Evolutionary conservation across 176 grass and related monocot genomes (phyloP), one percentile per base, ranked within the genome.

Genomic region (Alloteropsis semialata): DNA sequence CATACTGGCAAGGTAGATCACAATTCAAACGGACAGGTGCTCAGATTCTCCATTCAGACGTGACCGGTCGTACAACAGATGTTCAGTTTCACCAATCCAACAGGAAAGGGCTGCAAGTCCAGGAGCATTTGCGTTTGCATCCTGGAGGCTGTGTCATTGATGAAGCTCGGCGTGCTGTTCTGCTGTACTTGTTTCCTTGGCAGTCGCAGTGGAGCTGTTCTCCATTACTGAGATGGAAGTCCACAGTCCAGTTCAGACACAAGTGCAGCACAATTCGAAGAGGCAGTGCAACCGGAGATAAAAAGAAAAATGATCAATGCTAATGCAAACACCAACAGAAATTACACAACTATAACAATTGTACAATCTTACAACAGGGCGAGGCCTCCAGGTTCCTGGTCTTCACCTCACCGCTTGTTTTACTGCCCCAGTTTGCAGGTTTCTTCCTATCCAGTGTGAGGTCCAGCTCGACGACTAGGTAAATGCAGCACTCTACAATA

Each of bases 331-430:
- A 24, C 54, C 53, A 69, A 48, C 29, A 73, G 34, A 61, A 85
- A 80, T 69, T 84, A 75, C 62, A 65, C 21, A 57, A 45, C 69
- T 68, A 66, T 74, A 61, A 28, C 49, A 61, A 90, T 87, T 87
- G 62, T 83, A 87, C 84, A 90, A 79, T 80, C 75, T 83, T 84
- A 87, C 89, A 87, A 75, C 39, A 90, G 61, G 84, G 80, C 77
- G 84, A 79, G 68, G 61, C 45, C 59, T 86, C 84, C 84, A 80
- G 89, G 79, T 87, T 90, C 75, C 84, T 79, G 89, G 83, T 76
- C 59, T 66, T 75, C 72, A 65, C 88, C 69, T 64, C 88, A 73
- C 88, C 48, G 75, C 60, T 71, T 65, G 80, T 79, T 83, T 79
- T 74, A 62, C 68, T 79, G 55, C 39, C 89, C 89, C 43, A 72